Percentiles rank a stretch among this genome's conserved stretches.
These are phyloP conservation scores for Aspergillus hortae DNA, from an alignment of 2,329 filamentous ascomycete genomes.

Conservation along the genomic window DNA sequence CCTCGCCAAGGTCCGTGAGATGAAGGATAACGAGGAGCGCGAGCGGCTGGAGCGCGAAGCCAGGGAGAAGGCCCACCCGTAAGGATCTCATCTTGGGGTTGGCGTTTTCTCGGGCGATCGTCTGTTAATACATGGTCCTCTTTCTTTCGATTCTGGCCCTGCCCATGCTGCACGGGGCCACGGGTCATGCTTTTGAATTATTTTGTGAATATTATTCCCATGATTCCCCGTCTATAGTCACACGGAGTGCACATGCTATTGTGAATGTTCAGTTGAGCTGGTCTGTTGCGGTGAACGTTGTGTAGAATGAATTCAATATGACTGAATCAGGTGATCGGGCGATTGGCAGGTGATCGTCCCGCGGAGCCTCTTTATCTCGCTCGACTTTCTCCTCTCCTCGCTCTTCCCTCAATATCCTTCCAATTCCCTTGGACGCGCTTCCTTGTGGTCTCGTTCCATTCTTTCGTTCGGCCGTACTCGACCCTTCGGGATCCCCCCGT, in stretches of 20 bases:
- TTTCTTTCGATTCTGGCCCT: not conserved
- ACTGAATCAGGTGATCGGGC: slow-evolving; percentile 11
- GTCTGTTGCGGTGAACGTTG: not conserved
- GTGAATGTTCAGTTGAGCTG: not conserved
- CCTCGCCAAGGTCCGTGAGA: slow-evolving; percentile 85
- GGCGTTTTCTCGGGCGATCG: not conserved
- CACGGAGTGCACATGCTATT: slow-evolving; percentile 5
- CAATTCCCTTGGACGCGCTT: not conserved
- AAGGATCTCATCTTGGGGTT: not conserved
- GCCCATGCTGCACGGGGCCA: slow-evolving; percentile 1
- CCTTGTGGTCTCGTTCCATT: not conserved
- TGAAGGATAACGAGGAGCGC: slow-evolving; percentile 80
- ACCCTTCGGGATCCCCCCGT: not conserved
- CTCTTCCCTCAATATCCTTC: not conserved
- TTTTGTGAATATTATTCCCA: slow-evolving; percentile 27
- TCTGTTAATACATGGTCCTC: not conserved
- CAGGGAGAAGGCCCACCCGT: slow-evolving; percentile 34
- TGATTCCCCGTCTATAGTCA: slow-evolving; percentile 28
- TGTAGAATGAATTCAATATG: not conserved
- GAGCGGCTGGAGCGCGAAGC: slow-evolving; percentile 63
- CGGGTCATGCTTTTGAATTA: slow-evolving; percentile 11
- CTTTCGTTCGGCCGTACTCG: not conserved
- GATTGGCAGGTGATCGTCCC: not conserved
- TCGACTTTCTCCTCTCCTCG: not conserved
- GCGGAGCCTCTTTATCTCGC: not conserved